Percentiles rank a stretch among this genome's conserved stretches.
Conservation (phyloP, 2,329 filamentous ascomycete species). For the Albophoma yamanashiensis region DNA sequence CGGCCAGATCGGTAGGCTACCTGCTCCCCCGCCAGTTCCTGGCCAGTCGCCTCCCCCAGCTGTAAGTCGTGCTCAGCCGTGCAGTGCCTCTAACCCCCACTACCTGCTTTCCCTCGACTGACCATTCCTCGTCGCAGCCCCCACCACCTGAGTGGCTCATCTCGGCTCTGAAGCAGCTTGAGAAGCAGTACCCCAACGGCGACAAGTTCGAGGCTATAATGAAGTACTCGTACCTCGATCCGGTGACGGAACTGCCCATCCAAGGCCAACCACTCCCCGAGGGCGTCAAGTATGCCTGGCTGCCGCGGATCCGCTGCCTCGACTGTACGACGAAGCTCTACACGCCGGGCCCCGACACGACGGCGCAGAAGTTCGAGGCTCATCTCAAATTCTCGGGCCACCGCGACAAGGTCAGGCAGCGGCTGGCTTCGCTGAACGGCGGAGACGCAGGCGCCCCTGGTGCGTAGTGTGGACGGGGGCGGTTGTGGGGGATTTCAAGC, state of each 20-base stretch:
- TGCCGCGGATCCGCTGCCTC: conserved; percentile 81
- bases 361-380: conserved; percentile 83
- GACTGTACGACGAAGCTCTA: conserved; percentile 94
- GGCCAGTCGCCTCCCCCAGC: conserved; percentile 44
- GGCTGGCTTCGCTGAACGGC: conserved; percentile 16
- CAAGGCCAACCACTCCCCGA: conserved; percentile 45
- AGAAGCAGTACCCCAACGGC: conserved; percentile 56
- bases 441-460: conserved; percentile 3
- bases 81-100: neutral
- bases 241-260: conserved; percentile 54
- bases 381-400: conserved; percentile 82
- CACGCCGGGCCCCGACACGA: conserved; percentile 75
- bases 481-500: neutral
- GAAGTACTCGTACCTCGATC: conserved; percentile 78
- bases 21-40: conserved; percentile 51
- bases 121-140: conserved; percentile 42
- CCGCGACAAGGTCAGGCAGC: conserved; percentile 50
- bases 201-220: conserved; percentile 85
- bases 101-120: conserved; percentile 6
- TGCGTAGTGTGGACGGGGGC: neutral
- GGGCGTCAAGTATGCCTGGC: conserved; percentile 67
- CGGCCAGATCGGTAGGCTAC: conserved; percentile 54
- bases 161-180: conserved; percentile 59
- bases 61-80: conserved; percentile 38
- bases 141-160: conserved; percentile 80